A percentile compares a stretch with the other conserved stretches of the same genome.
phyloP scores from a whole-genome alignment of 768 basidiomycete genomes.

The Mycena maculata region DNA sequence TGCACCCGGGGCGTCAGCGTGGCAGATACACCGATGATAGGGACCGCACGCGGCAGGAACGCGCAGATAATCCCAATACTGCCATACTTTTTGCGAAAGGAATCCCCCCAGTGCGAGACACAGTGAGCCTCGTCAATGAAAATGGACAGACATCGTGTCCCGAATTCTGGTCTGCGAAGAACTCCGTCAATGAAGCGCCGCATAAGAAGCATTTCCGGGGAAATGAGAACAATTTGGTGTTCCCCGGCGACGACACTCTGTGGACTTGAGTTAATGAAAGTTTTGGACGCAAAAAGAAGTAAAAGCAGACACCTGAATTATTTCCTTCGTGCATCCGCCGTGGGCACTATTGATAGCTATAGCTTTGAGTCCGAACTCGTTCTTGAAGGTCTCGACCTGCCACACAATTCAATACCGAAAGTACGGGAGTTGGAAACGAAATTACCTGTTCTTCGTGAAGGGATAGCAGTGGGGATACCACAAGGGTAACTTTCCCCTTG shows the following conservation, averaged over 20 bases:
- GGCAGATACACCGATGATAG: conserved; percentile 49
- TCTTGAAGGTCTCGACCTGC: conserved; percentile 45
- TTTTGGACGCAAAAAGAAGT: too few species aligned
- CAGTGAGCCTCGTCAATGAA: conserved; percentile 49
- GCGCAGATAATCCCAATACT: conserved; percentile 42
- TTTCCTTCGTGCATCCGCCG: conserved; percentile 41
- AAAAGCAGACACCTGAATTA: conserved; percentile 45
- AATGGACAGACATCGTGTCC: conserved; percentile 1
- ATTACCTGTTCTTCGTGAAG: conserved; percentile 54
- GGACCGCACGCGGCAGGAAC: conserved; percentile 42
- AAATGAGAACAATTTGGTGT: conserved; percentile 39
- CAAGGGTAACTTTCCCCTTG: conserved; percentile 46
- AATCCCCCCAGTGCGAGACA: conserved; percentile 50
- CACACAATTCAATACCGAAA: neutral
- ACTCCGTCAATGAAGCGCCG: conserved; percentile 21
- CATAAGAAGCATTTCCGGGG: conserved; percentile 19
- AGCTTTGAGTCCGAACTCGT: too few species aligned
- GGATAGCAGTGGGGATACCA: conserved; percentile 53
- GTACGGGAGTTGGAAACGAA: too few species aligned
- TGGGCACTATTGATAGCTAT: conserved; percentile 46
- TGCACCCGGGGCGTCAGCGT: conserved; percentile 45
- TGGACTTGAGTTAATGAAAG: too few species aligned
- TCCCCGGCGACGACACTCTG: conserved; percentile 26
- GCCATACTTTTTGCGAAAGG: conserved; percentile 48
- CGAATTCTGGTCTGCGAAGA: conserved; percentile 15